Conservation (phyloP, 2,329 filamentous ascomycete species). For the Diplodia mutila region DNA sequence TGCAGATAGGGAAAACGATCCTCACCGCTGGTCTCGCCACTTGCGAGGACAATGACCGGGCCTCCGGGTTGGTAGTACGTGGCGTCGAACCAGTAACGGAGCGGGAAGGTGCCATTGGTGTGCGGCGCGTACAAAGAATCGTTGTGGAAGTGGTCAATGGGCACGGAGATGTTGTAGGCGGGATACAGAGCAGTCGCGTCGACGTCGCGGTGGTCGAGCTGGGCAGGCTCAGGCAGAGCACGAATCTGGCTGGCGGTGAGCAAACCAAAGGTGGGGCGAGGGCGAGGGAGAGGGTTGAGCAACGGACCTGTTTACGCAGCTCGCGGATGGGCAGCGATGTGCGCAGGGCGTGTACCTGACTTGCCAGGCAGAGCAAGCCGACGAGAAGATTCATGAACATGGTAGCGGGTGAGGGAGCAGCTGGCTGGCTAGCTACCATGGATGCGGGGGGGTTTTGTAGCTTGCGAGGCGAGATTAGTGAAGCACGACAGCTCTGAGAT, state of each 20-base stretch:
- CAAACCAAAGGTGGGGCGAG: not conserved
- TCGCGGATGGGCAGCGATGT: slow-evolving; percentile 12
- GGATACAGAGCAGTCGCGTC: slow-evolving; percentile 46
- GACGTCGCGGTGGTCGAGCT: slow-evolving; percentile 26
- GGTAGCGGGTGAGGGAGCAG: not conserved
- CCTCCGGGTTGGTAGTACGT: slow-evolving; percentile 75
- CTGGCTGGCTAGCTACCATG: too few relatives aligned
- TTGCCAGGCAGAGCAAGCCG: slow-evolving; percentile 1
- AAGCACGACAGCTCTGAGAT: not conserved
- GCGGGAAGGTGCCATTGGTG: slow-evolving; percentile 65
- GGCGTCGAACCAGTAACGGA: slow-evolving; percentile 85
- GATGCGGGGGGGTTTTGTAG: not conserved
- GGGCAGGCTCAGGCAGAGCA: not conserved
- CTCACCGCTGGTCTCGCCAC: slow-evolving; percentile 70
- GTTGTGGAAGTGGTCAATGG: slow-evolving; percentile 83
- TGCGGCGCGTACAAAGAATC: slow-evolving; percentile 78
- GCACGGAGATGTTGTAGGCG: slow-evolving; percentile 57
- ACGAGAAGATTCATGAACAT: not conserved
- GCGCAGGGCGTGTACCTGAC: not conserved
- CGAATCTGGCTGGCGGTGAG: slow-evolving; percentile 14
- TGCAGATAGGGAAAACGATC: slow-evolving; percentile 71
- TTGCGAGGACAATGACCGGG: slow-evolving; percentile 76
- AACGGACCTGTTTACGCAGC: slow-evolving; percentile 18
- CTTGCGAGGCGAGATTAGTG: not conserved
- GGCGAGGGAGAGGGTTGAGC: too few relatives aligned